phyloP scores from a whole-genome alignment of 2,329 filamentous ascomycete species.

The Diaporthe vaccinii region DNA sequence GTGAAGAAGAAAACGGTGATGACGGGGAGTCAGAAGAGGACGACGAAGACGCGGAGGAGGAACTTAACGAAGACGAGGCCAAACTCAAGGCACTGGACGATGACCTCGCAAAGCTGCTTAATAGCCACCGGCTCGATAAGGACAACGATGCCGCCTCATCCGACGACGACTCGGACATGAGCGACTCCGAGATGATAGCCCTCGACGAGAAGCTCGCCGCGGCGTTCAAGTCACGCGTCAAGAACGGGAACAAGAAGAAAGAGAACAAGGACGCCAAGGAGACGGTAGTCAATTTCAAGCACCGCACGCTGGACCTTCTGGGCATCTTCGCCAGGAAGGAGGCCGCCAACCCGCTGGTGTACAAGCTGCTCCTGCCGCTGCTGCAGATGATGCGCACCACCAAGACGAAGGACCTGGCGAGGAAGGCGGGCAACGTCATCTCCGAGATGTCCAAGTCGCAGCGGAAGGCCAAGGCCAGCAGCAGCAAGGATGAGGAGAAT shows the following conservation, averaged over 20 bases:
- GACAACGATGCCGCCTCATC: slow-evolving; percentile 68
- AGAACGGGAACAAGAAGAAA: slow-evolving; percentile 82
- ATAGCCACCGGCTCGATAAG: slow-evolving; percentile 76
- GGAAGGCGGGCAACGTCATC: slow-evolving; percentile 80
- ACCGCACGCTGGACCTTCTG: slow-evolving; percentile 89
- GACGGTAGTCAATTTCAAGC: slow-evolving; percentile 94
- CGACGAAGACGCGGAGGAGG: slow-evolving; percentile 56
- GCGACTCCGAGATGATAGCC: slow-evolving; percentile 94
- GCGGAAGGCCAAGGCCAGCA: slow-evolving; percentile 67
- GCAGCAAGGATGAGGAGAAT: slow-evolving; percentile 56
- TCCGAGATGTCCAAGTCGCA: slow-evolving; percentile 78
- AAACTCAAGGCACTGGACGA: slow-evolving; percentile 55
- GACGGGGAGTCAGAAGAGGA: slow-evolving; percentile 55
- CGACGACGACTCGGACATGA: slow-evolving; percentile 85
- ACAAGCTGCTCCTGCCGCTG: slow-evolving; percentile 81
- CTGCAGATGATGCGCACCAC: slow-evolving; percentile 84
- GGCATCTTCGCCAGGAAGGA: slow-evolving; percentile 88
- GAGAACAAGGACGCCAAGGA: slow-evolving; percentile 90
- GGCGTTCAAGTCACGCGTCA: slow-evolving; percentile 84
- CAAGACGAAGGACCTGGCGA: slow-evolving; percentile 79
- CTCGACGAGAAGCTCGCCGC: slow-evolving; percentile 86
- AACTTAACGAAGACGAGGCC: slow-evolving; percentile 61
- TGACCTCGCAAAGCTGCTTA: slow-evolving; percentile 67
- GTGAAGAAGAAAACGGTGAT: slow-evolving; percentile 57
- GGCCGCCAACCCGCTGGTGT: slow-evolving; percentile 74